A percentile compares a stretch with the other conserved stretches of the same genome.
Conservation (phyloP, 148 eudicot species). For the Persicaria tinctoria region DNA sequence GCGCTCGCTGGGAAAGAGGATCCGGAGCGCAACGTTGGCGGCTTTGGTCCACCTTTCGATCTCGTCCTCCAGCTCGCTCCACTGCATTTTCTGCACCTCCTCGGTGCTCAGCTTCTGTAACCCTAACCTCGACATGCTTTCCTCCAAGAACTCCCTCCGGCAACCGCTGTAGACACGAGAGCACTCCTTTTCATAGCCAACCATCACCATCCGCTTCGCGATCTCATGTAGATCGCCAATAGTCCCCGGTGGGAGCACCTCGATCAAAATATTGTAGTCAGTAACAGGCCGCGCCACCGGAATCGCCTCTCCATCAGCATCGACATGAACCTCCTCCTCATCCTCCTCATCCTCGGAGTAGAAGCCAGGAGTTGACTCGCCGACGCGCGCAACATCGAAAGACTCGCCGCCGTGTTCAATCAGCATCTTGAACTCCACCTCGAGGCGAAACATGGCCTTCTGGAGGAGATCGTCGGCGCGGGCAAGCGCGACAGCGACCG, state of each 20-base stretch:
- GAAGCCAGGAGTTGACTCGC: slow-evolving; percentile 17
- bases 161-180: slow-evolving; percentile 22
- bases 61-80: slow-evolving; percentile 36
- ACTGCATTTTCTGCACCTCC: slow-evolving; percentile 50
- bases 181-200: slow-evolving; percentile 38
- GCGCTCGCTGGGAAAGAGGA: slow-evolving; percentile 51
- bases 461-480: slow-evolving; percentile 80
- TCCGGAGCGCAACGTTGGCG: slow-evolving; percentile 35
- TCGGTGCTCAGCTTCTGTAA: slow-evolving; percentile 53
- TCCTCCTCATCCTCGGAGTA: slow-evolving; percentile 17
- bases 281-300: slow-evolving; percentile 78
- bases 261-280: slow-evolving; percentile 60
- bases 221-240: slow-evolving; percentile 68
- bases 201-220: slow-evolving; percentile 68
- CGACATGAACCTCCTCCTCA: slow-evolving; percentile 23
- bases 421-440: slow-evolving; percentile 62
- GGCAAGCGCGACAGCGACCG: slow-evolving; percentile 32
- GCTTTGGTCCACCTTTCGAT: slow-evolving; percentile 60
- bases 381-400: slow-evolving; percentile 27
- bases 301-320: slow-evolving; percentile 30
- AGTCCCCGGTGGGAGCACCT: slow-evolving; percentile 69
- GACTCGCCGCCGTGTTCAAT: slow-evolving; percentile 50
- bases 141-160: slow-evolving; percentile 35
- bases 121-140: slow-evolving; percentile 34
- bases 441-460: slow-evolving; percentile 48